Evolutionary conservation across 1,139 yeast genomes (phyloP).

Genomic region (Pichia sp.): DNA sequence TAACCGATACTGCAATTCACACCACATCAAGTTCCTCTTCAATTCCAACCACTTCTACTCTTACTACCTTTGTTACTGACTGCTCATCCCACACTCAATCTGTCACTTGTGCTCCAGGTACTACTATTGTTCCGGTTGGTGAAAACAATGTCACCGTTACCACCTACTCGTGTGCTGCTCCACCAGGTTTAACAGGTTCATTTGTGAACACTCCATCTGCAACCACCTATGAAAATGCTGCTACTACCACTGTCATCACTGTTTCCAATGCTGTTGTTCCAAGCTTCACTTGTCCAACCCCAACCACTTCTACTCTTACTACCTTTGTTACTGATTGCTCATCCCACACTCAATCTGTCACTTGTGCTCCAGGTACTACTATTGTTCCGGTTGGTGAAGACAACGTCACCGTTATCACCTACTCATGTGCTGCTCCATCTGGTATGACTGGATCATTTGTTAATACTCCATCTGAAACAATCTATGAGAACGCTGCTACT

Average conservation of each 20-base stretch:
- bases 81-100: constrained; percentile 16
- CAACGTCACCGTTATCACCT: constrained; percentile 1
- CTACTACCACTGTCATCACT: constrained; percentile 8
- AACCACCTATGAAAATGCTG: background rate
- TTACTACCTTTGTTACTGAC: constrained; percentile 18
- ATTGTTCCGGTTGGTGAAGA: constrained; percentile 2
- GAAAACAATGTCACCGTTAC: constrained; percentile 16
- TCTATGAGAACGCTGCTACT: constrained; percentile 10
- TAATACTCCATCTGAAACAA: constrained; percentile 2
- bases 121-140: constrained; percentile 2
- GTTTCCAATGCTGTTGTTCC: constrained; percentile 13
- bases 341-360: background rate
- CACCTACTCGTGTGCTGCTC: constrained; percentile 12
- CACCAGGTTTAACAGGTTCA: constrained; percentile 5
- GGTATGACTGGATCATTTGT: constrained; percentile 8
- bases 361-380: constrained; percentile 4
- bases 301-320: background rate
- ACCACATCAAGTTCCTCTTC: constrained; percentile 2
- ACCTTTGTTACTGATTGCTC: constrained; percentile 7
- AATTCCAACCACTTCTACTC: constrained; percentile 6
- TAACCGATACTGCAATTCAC: constrained; percentile 15
- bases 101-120: constrained; percentile 6
- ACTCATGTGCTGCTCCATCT: constrained; percentile 6
- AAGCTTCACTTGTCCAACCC: constrained; percentile 7
- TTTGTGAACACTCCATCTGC: constrained; percentile 2